These are phyloP conservation scores for Chalaropsis thielavioides DNA, from an alignment of 2,329 filamentous ascomycete genomes.

Conservation along the genomic window DNA sequence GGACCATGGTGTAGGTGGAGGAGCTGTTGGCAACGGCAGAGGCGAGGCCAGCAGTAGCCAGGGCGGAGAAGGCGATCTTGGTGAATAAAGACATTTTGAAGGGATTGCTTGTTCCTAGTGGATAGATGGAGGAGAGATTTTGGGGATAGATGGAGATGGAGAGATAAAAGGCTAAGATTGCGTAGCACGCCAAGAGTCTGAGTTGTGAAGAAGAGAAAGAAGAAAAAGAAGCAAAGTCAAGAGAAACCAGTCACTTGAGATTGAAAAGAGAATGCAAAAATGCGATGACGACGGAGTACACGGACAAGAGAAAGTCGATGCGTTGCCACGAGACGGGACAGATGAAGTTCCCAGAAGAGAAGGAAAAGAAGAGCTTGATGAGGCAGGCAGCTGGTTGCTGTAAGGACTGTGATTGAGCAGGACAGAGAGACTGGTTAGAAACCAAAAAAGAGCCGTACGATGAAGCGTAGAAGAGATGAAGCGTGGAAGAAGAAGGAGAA, in stretches of 20 bases:
- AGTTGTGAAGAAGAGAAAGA: neutral
- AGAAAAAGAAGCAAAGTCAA: neutral
- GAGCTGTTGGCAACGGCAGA: neutral
- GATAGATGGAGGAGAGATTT: neutral
- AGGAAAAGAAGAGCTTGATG: neutral
- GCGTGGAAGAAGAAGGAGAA: no score
- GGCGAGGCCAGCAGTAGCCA: slow-evolving; percentile 6
- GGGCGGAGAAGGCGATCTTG: slow-evolving; percentile 6
- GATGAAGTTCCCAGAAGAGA: neutral
- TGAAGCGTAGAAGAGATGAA: no score
- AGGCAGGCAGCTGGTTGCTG: neutral
- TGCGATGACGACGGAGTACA: neutral
- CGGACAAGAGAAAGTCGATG: neutral
- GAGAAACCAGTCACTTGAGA: neutral
- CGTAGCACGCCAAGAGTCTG: neutral
- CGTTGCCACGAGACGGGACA: neutral
- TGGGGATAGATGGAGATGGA: neutral
- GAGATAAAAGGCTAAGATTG: neutral
- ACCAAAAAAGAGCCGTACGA: neutral
- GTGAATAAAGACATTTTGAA: slow-evolving; percentile 13
- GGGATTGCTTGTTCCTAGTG: neutral
- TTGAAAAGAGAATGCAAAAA: neutral
- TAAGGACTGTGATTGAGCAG: neutral
- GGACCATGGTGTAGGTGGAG: slow-evolving; percentile 32
- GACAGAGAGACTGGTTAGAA: neutral